These are phyloP conservation scores for Cercospora janseana DNA, from an alignment of 2,329 filamentous ascomycete species.

Conservation along the genomic window DNA sequence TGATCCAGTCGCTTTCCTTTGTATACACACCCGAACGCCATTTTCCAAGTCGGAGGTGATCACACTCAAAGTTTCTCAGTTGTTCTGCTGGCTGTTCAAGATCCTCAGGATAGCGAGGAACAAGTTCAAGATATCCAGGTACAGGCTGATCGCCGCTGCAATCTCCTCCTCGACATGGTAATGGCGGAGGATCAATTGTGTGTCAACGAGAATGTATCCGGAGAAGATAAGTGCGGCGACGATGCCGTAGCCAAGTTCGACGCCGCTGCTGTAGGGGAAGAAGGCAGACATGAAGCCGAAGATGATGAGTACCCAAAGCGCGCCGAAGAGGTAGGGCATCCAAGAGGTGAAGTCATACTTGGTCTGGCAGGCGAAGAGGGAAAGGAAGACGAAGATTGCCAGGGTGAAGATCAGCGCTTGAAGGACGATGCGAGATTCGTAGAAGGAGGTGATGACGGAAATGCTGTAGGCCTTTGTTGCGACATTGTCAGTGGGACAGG, in stretches of 20 bases:
- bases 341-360: constrained; percentile 98
- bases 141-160: constrained; percentile 69
- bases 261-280: constrained; percentile 76
- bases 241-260: constrained; percentile 82
- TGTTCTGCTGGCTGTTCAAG: constrained; percentile 91
- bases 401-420: constrained; percentile 84
- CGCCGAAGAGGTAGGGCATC: constrained; percentile 92
- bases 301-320: constrained; percentile 82
- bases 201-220: constrained; percentile 93
- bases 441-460: constrained; percentile 89
- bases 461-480: constrained; percentile 70
- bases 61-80: constrained; percentile 56
- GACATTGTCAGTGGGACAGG: neutral
- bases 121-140: constrained; percentile 69
- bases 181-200: constrained; percentile 89
- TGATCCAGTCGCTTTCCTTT: too few species aligned
- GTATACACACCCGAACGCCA: neutral
- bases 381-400: constrained; percentile 62
- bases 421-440: constrained; percentile 77
- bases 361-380: constrained; percentile 88
- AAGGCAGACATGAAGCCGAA: constrained; percentile 93
- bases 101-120: constrained; percentile 95
- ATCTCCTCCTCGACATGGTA: constrained; percentile 75
- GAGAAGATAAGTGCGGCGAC: constrained; percentile 84
- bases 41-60: neutral